Evolutionary conservation across 305 asterid species (phyloP).

Genomic region (Plantago lanceolata): DNA sequence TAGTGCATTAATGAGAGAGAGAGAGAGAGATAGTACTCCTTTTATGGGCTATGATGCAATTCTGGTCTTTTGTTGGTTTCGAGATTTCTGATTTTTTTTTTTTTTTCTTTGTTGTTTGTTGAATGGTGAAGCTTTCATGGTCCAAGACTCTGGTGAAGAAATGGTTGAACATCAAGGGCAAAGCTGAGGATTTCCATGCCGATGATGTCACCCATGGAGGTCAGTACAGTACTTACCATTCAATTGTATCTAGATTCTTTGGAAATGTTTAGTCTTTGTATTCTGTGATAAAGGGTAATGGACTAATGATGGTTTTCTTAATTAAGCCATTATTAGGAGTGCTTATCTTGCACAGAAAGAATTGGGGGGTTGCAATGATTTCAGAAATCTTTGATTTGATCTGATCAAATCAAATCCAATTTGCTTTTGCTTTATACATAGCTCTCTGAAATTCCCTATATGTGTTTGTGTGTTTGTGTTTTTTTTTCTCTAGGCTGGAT

Average conservation of each 20-base stretch:
- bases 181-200: slow-evolving; percentile 80
- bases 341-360: slow-evolving; percentile 24
- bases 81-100: slow-evolving; percentile 15
- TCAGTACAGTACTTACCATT: not conserved
- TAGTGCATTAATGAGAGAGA: slow-evolving; percentile 26
- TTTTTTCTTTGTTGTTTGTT: slow-evolving; percentile 17
- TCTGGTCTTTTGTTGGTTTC: slow-evolving; percentile 29
- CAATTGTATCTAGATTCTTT: slow-evolving; percentile 24
- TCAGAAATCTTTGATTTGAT: slow-evolving; percentile 25
- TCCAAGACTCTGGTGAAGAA: slow-evolving; percentile 84
- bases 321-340: slow-evolving; percentile 11
- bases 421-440: slow-evolving; percentile 21
- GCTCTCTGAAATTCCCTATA: slow-evolving; percentile 26
- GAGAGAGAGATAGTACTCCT: too few relatives aligned
- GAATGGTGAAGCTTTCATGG: slow-evolving; percentile 62
- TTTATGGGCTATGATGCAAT: slow-evolving; percentile 22
- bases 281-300: slow-evolving; percentile 8
- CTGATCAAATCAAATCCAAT: slow-evolving; percentile 46
- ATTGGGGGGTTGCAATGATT: slow-evolving; percentile 23
- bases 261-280: slow-evolving; percentile 22
- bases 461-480: not conserved
- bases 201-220: slow-evolving; percentile 69
- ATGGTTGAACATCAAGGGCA: slow-evolving; percentile 82
- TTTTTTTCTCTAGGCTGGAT: slow-evolving; percentile 25
- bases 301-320: not conserved